phyloP scores from a whole-genome alignment of 495 filamentous ascomycete species.

The Neurospora africana region DNA sequence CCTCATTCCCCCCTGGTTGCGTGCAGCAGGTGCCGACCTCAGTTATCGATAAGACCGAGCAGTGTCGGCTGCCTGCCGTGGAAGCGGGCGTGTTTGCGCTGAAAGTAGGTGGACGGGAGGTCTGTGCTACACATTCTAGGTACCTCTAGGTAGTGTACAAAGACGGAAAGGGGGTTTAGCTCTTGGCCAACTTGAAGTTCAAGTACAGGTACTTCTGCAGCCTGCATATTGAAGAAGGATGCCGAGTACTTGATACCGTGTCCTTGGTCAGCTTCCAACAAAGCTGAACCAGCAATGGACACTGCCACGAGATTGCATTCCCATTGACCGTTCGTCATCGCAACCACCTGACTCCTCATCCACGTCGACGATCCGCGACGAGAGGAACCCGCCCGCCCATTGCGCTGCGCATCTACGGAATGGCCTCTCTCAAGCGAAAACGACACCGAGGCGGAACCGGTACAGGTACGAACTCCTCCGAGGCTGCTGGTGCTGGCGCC shows the following conservation, averaged over 20 bases:
- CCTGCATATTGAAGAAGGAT: not conserved
- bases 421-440: constrained; percentile 35
- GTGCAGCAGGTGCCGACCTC: not conserved
- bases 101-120: not conserved
- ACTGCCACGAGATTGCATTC: not conserved
- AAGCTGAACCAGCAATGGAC: not conserved
- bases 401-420: constrained; percentile 7
- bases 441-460: constrained; percentile 16
- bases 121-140: not conserved
- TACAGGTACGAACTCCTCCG: not conserved
- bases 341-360: constrained; percentile 2
- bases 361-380: not conserved
- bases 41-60: not conserved
- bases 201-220: not conserved
- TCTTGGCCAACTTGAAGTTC: not conserved
- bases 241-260: not conserved
- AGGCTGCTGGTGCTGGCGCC: not conserved
- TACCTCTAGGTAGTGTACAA: too few species aligned
- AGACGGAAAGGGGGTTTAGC: not conserved
- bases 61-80: not conserved
- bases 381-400: not conserved
- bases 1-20: not conserved
- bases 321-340: constrained; percentile 9
- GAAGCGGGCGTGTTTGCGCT: not conserved
- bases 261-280: not conserved